These are phyloP conservation scores for Amanita pseudoporphyria DNA, from an alignment of 768 basidiomycete genomes.

Conservation along the genomic window DNA sequence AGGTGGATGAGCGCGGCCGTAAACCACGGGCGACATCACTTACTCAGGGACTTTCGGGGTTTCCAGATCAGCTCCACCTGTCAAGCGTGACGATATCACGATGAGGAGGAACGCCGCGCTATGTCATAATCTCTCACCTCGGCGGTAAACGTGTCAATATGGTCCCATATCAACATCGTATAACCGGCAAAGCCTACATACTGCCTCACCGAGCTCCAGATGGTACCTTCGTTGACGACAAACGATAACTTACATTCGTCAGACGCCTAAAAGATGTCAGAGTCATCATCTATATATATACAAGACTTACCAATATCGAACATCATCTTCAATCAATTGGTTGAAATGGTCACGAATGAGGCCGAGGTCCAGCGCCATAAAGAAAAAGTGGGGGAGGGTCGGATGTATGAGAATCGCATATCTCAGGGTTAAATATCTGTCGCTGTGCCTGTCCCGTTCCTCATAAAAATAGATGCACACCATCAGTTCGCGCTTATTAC, in stretches of 20 bases:
- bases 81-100: background rate
- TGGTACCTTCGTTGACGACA: no score
- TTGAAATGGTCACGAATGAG: background rate
- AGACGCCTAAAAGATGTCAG: background rate
- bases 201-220: slow-evolving; percentile 18
- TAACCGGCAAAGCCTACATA: slow-evolving; percentile 43
- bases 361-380: background rate
- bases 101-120: background rate
- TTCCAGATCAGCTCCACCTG: slow-evolving; percentile 47
- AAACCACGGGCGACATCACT: slow-evolving; percentile 14
- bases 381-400: background rate
- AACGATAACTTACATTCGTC: slow-evolving; percentile 1
- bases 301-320: slow-evolving; percentile 1
- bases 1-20: background rate
- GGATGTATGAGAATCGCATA: background rate
- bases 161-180: slow-evolving; percentile 45
- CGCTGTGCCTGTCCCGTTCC: background rate
- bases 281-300: background rate
- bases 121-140: slow-evolving; percentile 22
- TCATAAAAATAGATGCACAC: no score
- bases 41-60: slow-evolving; percentile 34
- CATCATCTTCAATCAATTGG: background rate
- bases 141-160: slow-evolving; percentile 39
- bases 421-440: background rate
- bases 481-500: no score